Base-by-base conservation (phyloP, 305 asterid genomes). In the Petunia hybrid region DNA sequence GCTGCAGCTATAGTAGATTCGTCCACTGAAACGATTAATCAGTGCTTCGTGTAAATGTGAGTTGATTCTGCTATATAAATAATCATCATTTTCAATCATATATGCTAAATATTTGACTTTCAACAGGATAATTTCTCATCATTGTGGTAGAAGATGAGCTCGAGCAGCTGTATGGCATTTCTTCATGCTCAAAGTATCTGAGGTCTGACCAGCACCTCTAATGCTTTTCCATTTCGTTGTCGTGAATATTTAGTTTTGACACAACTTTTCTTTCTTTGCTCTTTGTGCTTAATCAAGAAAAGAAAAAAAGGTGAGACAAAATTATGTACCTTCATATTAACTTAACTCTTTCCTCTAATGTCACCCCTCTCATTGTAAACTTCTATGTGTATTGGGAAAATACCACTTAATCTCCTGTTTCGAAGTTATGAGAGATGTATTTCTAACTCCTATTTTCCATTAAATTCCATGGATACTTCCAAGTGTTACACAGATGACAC, bases 81-180 rank as follows among this genome's bases (percentile, higher is more conserved):
- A 43, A 60, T 41, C 31, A 22, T n/a, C 60, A 42, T 14, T 42
- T 35, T 35, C 31, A 8, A 35, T 48, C 62, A 31, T 7, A 41
- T 12, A 42, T 22, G 43, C 69, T 61, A 3, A 3, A 43, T 22
- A 12, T 1, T 16, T 77, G 13, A 5, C 6, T 35, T 77, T 77
- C 22, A 16, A 66, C 59, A 57, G 69, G 81, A 41, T 61, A 16
- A 1, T 59, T 5, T 60, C 57, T 77, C 2, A 41, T 31, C 22
- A 43, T 42, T 57, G 57, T 77, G 22, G 80, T 22, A 41, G 35
- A 77, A 59, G 80, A 77, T 35, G 35, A 0, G 62, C 62, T 12
- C 62, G 48, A 43, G 45, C 6, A 31, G 4, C 61, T 71, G 60
- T 70, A 70, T 46, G 41, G 61, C 8, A 22, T 46, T 70, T 70